Evolutionary conservation across 345 rosid genomes (phyloP).

Genomic region (Atalantia buxifolia): DNA sequence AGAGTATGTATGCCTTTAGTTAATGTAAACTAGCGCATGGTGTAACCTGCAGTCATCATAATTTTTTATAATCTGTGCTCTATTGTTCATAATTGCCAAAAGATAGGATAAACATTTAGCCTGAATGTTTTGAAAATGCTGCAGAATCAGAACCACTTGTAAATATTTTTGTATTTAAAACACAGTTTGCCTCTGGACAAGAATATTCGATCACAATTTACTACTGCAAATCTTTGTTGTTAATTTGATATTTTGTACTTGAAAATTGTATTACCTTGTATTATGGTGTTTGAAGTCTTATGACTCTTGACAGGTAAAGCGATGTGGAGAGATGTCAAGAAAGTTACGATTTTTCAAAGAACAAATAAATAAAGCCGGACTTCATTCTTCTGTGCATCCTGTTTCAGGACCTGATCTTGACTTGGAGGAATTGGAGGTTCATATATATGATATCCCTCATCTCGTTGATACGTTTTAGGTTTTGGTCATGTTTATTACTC

Average conservation of each 20-base stretch:
- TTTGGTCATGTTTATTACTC: neutral
- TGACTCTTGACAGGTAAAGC: slow-evolving; percentile 61
- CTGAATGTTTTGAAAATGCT: neutral
- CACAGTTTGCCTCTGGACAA: neutral
- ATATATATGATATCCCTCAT: slow-evolving; percentile 12
- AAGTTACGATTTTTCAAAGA: slow-evolving; percentile 85
- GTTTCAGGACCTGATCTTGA: slow-evolving; percentile 70
- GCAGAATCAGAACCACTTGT: neutral
- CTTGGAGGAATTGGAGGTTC: slow-evolving; percentile 89
- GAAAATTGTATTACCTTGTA: slow-evolving; percentile 4
- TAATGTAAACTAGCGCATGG: neutral
- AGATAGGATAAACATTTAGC: neutral
- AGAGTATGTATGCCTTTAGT: neutral
- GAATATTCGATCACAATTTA: neutral
- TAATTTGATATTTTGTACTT: neutral
- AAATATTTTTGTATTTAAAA: neutral
- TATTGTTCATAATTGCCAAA: neutral
- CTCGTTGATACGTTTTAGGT: neutral
- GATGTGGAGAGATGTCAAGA: slow-evolving; percentile 97
- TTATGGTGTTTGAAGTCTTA: slow-evolving; percentile 18
- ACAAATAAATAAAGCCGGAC: slow-evolving; percentile 87
- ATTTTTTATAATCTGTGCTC: neutral
- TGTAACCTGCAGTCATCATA: neutral
- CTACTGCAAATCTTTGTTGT: neutral
- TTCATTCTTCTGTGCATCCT: slow-evolving; percentile 56